These are phyloP conservation scores for Lodderomyces oxycetoniae DNA, from an alignment of 1,139 yeast genomes.

Conservation along the genomic window DNA sequence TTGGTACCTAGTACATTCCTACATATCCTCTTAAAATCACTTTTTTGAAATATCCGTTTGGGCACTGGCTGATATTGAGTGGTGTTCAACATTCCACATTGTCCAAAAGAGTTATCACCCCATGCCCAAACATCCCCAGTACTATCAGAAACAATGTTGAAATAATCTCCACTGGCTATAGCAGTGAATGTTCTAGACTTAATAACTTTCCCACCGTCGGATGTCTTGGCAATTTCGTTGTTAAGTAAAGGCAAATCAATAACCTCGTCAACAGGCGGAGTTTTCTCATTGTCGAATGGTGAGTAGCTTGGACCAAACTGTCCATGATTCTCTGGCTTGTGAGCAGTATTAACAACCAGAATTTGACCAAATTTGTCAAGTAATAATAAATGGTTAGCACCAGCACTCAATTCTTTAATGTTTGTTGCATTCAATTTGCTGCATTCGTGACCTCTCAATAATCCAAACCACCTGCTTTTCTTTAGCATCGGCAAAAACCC, in stretches of 20 bases:
- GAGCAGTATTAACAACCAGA: constrained; percentile 57
- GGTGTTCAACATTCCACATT: constrained; percentile 69
- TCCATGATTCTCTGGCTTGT: constrained; percentile 47
- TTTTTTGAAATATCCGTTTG: constrained; percentile 36
- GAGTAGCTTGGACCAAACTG: constrained; percentile 81
- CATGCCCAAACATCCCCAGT: constrained; percentile 71
- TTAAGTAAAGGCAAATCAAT: constrained; percentile 36
- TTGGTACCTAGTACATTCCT: constrained; percentile 24
- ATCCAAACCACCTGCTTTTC: constrained; percentile 27
- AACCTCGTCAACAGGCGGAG: constrained; percentile 25
- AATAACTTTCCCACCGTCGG: constrained; percentile 24
- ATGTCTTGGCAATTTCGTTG: constrained; percentile 24
- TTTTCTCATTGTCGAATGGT: constrained; percentile 44
- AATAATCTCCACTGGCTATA: constrained; percentile 71
- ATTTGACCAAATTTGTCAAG: constrained; percentile 61
- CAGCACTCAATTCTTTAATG: constrained; percentile 51
- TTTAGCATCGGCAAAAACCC: constrained; percentile 17
- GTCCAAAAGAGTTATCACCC: constrained; percentile 81
- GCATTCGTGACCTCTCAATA: constrained; percentile 10
- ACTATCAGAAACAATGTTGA: constrained; percentile 62
- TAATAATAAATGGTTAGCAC: constrained; percentile 62
- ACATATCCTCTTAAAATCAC: constrained; percentile 20
- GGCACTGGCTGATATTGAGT: constrained; percentile 66
- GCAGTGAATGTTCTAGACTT: constrained; percentile 45
- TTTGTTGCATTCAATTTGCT: constrained; percentile 25